Evolutionary conservation across 495 filamentous ascomycete species (phyloP), one percentile per base, ranked within the genome.

Genomic region (Paragyromitra xinjiangensis): DNA sequence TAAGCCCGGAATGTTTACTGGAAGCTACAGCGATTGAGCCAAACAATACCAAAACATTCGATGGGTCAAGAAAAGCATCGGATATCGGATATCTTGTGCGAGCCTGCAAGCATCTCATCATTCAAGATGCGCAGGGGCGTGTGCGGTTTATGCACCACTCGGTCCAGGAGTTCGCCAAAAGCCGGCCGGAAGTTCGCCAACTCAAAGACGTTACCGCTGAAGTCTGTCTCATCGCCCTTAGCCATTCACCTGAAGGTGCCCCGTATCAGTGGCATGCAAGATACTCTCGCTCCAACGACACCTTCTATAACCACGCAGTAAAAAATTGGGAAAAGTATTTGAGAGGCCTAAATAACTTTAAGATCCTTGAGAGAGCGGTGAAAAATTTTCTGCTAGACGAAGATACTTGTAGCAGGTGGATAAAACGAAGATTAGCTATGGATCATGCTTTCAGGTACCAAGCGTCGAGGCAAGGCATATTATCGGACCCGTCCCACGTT

Each of bases 81-180:
- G 12, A 45, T 16, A 24, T 72, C 7, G 37, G 39, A 8, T 64
- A 64, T 3, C 59, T 72, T 1, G 19, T 42, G 2, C 44, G 12
- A 12, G 45, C 42, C 7, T 72, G 69, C 37, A 63, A 24, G 42
- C 59, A 63, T 42, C 37, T 63, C 12, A 22, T 63, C 44, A n/a
- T 63, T 7, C 37, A 63, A 44, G 59, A 63, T 24, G 12, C 11
- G 6, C n/a, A 22, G 6, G 59, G 34, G 11, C 9, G 19, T 19
- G 29, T 24, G 3, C 55, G 37, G 16, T 64, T 72, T 44, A 42
- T 64, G 0, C 69, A 72, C 42, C 64, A 64, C 29, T 72, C 69
- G 0, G 69, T 64, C 29, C 69, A 72, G 22, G 69, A 72, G 16
- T 72, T 64, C 14, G 39, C 64, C 7, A 50, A 19, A 39, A 12